Conservation (phyloP, 306 rosid genomes). For the Gleditsia sinensis region DNA sequence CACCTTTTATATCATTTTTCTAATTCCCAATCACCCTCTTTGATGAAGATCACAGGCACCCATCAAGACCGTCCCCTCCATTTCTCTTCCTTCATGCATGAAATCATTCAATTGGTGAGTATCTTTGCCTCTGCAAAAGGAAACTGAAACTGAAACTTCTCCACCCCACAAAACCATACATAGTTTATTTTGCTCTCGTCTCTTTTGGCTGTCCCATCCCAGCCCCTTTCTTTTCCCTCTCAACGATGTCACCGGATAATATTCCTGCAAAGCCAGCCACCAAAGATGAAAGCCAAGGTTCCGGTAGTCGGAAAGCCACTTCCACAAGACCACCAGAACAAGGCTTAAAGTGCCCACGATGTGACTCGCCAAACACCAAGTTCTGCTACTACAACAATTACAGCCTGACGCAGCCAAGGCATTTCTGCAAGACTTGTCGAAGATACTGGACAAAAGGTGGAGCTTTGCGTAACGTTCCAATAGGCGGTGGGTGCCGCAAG, state of each 20-base stretch:
- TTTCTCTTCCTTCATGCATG: constrained; percentile 52
- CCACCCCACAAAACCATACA: no score
- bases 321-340: constrained; percentile 47
- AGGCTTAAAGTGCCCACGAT: constrained; percentile 66
- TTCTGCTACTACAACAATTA: constrained; percentile 91
- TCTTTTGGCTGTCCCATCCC: no score
- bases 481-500: constrained; percentile 86
- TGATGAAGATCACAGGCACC: constrained; percentile 79
- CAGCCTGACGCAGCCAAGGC: constrained; percentile 83
- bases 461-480: constrained; percentile 75
- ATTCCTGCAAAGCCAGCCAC: constrained; percentile 26
- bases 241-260: constrained; percentile 56
- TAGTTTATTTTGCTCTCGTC: no score
- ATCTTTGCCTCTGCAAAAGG: constrained; percentile 61
- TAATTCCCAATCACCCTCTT: constrained; percentile 42
- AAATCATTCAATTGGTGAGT: constrained; percentile 53
- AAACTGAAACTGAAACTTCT: constrained; percentile 38
- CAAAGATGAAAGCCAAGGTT: constrained; percentile 35
- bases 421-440: constrained; percentile 84
- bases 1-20: constrained; percentile 34
- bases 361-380: constrained; percentile 81
- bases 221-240: not conserved
- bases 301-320: constrained; percentile 33
- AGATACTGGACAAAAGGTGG: constrained; percentile 92
- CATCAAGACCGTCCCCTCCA: constrained; percentile 41